Evolutionary conservation across 345 rosid genomes (phyloP).

Genomic region (Acer yangbiense): DNA sequence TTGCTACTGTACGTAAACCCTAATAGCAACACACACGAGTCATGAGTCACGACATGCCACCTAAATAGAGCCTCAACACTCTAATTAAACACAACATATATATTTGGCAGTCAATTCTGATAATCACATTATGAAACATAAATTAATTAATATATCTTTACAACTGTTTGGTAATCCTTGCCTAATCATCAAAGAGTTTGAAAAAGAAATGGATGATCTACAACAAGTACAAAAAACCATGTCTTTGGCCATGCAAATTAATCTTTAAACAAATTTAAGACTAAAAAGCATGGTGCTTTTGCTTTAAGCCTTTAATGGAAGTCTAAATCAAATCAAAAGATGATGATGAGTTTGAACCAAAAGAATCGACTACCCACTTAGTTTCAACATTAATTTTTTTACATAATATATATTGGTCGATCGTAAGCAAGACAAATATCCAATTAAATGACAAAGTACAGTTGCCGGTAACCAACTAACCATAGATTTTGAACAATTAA

Average conservation of each 20-base stretch:
- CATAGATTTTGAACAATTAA: neutral
- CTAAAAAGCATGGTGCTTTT: neutral
- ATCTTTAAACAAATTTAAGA: neutral
- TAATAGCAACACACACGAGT: neutral
- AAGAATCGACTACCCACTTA: conserved; percentile 11
- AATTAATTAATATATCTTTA: no score
- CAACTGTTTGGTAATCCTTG: neutral
- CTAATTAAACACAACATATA: neutral
- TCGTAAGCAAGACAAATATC: neutral
- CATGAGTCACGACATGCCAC: neutral
- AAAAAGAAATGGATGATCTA: neutral
- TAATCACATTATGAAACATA: no score
- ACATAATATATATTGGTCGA: neutral
- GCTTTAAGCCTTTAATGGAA: neutral
- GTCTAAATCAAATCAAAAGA: conserved; percentile 20
- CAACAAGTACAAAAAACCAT: conserved; percentile 14
- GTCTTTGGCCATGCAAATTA: neutral
- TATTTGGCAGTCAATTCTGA: neutral
- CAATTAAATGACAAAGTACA: neutral
- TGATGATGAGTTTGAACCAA: neutral
- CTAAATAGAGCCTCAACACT: neutral
- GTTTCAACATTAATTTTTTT: neutral
- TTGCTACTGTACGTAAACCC: neutral
- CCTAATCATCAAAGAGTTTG: neutral
- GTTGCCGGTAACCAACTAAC: neutral